Evolutionary conservation across 345 rosid genomes (phyloP), one percentile per base, ranked within the genome.

Genomic region (Murraya koenigii): DNA sequence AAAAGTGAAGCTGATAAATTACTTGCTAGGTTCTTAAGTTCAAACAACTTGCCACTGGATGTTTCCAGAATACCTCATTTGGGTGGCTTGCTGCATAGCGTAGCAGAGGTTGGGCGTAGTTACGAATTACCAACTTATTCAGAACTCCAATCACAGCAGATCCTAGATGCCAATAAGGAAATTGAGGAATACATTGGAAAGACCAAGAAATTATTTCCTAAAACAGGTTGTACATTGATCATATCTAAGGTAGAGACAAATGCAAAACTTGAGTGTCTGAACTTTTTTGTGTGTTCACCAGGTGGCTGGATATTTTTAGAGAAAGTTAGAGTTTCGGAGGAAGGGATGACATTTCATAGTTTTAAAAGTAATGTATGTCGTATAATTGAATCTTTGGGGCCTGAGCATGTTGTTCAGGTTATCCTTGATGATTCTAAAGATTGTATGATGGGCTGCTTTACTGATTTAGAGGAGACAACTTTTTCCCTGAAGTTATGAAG

Each of bases 141-240:
- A n/a, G 54, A 13, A 15, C 54, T 47, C 54, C 17, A 47, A 9
- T 28, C 65, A 7, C 19, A 60, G 39, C 2, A 6, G 55, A 41
- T 30, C 25, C 66, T 54, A 39, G 59, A 30, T 36, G 35, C 60
- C 35, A 3, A 28, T 28, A 7, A 25, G 66, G 47, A 77, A 67
- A 55, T 30, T 58, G 54, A 39, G 26, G 54, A 39, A 60, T 63
- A 70, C 25, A 6, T n/a, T 5, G 10, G 19, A 36, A 64, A 61
- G 30, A 62, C 62, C 35, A 61, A 49, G 75, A 61, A 69, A 23
- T 58, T 64, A 19, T 69, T 56, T 52, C 33, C 15, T 14, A 60
- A 25, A 30, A 61, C 75, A 22, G 70, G 80, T 41, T 77, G 75
- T 36, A 41, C 80, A 8, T 17, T 71, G 36, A 35, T 77, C 36